Evolutionary conservation across 2,329 filamentous ascomycete species (phyloP).

Genomic region (Didymella keratinophila): DNA sequence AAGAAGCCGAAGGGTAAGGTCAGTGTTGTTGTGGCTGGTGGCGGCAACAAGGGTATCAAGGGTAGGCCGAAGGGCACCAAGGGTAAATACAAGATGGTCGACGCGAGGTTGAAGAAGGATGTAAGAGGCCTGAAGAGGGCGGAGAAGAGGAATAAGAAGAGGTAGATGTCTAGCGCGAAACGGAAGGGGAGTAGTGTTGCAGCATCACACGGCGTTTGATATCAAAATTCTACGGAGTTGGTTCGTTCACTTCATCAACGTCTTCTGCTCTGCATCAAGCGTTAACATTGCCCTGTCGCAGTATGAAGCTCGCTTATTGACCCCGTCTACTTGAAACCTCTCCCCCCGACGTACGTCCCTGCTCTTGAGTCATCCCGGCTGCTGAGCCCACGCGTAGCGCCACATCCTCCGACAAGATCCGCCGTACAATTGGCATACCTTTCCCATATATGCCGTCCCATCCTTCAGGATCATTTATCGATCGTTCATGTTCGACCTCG

Average conservation of each 20-base stretch:
- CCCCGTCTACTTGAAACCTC: no score
- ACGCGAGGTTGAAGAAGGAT: constrained; percentile 96
- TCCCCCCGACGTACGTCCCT: no score
- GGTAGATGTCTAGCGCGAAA: constrained; percentile 35
- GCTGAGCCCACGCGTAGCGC: no score
- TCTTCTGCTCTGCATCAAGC: no score
- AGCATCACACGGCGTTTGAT: constrained; percentile 15
- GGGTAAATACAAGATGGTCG: constrained; percentile 97
- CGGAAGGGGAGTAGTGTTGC: neutral
- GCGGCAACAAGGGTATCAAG: constrained; percentile 82
- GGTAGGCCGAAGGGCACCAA: constrained; percentile 91
- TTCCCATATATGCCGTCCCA: no score
- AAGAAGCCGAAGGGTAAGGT: constrained; percentile 86
- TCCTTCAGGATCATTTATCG: no score
- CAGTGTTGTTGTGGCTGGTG: constrained; percentile 87
- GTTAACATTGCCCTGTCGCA: no score
- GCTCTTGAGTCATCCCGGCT: no score
- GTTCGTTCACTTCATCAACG: neutral
- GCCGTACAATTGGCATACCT: no score
- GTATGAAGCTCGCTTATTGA: no score
- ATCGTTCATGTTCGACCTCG: no score
- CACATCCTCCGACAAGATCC: no score
- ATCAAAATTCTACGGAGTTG: constrained; percentile 7
- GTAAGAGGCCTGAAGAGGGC: constrained; percentile 83
- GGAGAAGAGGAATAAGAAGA: constrained; percentile 80